phyloP scores from a whole-genome alignment of 108 stramenopile species.

The Cyclotella choctawhatcheeana region DNA sequence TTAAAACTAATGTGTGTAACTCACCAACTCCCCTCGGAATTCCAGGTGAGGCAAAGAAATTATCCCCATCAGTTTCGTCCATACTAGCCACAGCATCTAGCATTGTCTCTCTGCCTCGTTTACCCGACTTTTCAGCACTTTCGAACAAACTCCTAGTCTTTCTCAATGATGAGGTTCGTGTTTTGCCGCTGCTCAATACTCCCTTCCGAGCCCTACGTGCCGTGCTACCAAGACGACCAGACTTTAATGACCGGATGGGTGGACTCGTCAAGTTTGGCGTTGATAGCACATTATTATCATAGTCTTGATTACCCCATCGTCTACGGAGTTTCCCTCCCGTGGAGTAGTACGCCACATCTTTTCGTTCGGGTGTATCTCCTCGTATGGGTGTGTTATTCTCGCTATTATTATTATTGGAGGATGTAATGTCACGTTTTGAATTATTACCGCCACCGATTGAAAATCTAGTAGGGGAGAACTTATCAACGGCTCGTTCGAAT shows the following conservation, averaged over 20 bases:
- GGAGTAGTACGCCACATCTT: slow-evolving; percentile 11
- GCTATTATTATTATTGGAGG: not conserved
- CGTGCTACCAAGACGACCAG: too few species aligned
- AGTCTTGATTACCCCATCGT: slow-evolving; percentile 43
- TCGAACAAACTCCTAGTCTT: slow-evolving; percentile 20
- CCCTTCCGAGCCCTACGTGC: slow-evolving; percentile 11
- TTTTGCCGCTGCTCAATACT: slow-evolving; percentile 20
- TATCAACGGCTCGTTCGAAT: slow-evolving; percentile 48
- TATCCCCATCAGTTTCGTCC: slow-evolving; percentile 18
- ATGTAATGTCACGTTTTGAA: slow-evolving; percentile 1
- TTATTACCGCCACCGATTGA: slow-evolving; percentile 11
- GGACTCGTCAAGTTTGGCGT: slow-evolving; percentile 48
- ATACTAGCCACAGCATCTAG: slow-evolving; percentile 8
- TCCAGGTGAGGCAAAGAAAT: slow-evolving; percentile 42
- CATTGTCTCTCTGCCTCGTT: slow-evolving; percentile 25
- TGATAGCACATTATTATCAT: slow-evolving; percentile 24
- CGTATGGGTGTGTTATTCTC: slow-evolving; percentile 7
- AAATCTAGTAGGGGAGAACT: slow-evolving; percentile 42
- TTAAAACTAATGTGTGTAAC: too few species aligned
- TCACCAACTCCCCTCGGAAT: slow-evolving; percentile 49
- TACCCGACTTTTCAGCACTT: slow-evolving; percentile 28
- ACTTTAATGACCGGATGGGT: slow-evolving; percentile 42
- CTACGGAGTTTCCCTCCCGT: slow-evolving; percentile 24
- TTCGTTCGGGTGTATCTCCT: slow-evolving; percentile 20
- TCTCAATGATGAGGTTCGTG: slow-evolving; percentile 5